Base-by-base conservation (phyloP, 2,329 filamentous ascomycete species). In the Fusarium beomiforme region DNA sequence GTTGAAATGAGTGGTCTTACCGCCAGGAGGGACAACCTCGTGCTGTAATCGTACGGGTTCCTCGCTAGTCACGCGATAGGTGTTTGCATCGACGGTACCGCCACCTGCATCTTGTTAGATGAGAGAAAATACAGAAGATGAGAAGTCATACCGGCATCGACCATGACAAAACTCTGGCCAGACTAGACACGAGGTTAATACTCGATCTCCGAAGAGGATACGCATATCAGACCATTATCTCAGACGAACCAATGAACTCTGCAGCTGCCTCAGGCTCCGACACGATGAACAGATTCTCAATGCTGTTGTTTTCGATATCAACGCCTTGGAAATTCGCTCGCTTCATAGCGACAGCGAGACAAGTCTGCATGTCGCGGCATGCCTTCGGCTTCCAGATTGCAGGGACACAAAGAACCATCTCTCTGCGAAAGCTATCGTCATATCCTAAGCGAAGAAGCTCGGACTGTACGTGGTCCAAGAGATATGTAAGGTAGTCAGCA, bases 221-320 rank as follows among this genome's bases (percentile, higher is more conserved):
- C 11, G 12, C n/a, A 6, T 21, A 6, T n/a, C 8, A n/a, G 11
- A 57, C 59, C 13, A 33, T 57, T 8, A 62, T 46, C 8, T 17
- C 26, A 13, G 8, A 23, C 8, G 46, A 16, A 9, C 37, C 31
- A 8, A 51, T 50, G 7, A 31, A 49, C 1, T 53, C 44, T 5
- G 59, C 59, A 1, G 59, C 53, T 2, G 59, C 59, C 9, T 63
- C 59, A 6, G 59, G 59, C 14, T 63, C 59, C 11, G 59, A 58
- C 14, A 63, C 59, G 10, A 63, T 31, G 6, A 63, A 51, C 14
- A 58, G 14, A 16, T 57, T 58, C 7, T 58, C 31, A 24, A 63
- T 63, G 10, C 31, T 29, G 9, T 43, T 44, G 31, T 50, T 50
- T 9, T 46, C 6, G 8, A 39, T 16, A 6, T 62, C 36, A 19